Base-by-base conservation (phyloP, 2,329 filamentous ascomycete genomes). In the Alternaria sp. region DNA sequence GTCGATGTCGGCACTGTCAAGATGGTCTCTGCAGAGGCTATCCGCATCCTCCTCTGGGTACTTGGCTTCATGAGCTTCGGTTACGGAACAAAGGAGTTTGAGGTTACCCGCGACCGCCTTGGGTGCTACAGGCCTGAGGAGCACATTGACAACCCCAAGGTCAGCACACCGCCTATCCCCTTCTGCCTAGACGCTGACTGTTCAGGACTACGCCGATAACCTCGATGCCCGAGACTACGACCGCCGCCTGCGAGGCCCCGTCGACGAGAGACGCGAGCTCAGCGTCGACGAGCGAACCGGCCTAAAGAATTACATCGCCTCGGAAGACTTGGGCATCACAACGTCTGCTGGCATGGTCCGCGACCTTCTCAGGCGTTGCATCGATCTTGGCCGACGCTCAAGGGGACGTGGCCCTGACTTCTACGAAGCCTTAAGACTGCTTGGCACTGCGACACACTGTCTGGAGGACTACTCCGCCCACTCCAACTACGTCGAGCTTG, bases 1-100 rank as follows among this genome's bases (percentile, higher is more conserved):
- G 91, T 97, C 70, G 93, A 97, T 77, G 91, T 97, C 49, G 93
- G 92, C 61, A 96, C 92, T 4, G 87, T 97, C 79, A 97, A 97
- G 81, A 86, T 89, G 69, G 93, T 97, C 63, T 94, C 91, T 55
- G 90, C 92, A 51, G 92, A 96, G 79, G 93, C 93, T 58, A 96
- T 97, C 72, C 89, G 93, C 33, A 90, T 97, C 48, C 82, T 97
- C 13, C 86, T 97, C 54, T 96, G 91, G 83, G 87, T 97, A 44
- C 84, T 97, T 40, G 92, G 92, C 14, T 97, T 97, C 82, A 84
- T 97, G 81, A 94, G 85, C 67, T 95, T 95, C 76, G 91, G 91
- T 69, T 94, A 88, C 71, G 91, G 89, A 24, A 92, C 91, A 51
- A 87, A 86, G 69, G 93, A 97, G 76, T 95, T 95, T 69, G 91